These are phyloP conservation scores for Penicillium parvum DNA, from an alignment of 495 filamentous ascomycete species.

Conservation along the genomic window DNA sequence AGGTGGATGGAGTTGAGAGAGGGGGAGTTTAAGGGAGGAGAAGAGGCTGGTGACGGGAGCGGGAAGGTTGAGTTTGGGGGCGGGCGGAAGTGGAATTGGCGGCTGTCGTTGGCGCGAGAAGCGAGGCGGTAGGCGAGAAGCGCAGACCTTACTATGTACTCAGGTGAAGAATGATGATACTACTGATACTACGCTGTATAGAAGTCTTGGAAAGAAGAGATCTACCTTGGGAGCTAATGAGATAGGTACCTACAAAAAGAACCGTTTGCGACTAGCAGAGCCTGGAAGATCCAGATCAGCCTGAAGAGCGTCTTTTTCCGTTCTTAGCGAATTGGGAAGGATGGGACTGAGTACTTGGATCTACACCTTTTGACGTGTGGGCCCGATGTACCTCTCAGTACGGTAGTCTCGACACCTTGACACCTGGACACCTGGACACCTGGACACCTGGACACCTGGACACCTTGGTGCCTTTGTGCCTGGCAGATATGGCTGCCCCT, in stretches of 20 bases:
- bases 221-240: too few relatives aligned
- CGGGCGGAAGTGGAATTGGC: constrained; percentile 21
- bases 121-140: constrained; percentile 37
- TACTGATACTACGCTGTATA: background rate
- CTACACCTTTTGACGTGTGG: constrained; percentile 10
- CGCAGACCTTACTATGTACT: too few relatives aligned
- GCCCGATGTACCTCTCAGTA: constrained; percentile 12
- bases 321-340: too few relatives aligned
- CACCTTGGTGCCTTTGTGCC: constrained; percentile 7
- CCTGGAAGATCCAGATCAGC: background rate
- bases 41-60: constrained; percentile 30
- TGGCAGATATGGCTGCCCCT: too few relatives aligned
- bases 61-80: constrained; percentile 28
- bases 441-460: background rate
- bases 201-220: too few relatives aligned
- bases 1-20: constrained; percentile 4
- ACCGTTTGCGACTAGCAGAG: too few relatives aligned
- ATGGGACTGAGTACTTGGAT: constrained; percentile 9
- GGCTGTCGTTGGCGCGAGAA: constrained; percentile 37
- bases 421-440: background rate
- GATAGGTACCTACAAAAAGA: too few relatives aligned
- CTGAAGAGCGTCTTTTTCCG: background rate
- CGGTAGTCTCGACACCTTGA: background rate
- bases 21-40: constrained; percentile 5
- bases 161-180: background rate